phyloP scores from a whole-genome alignment of 2,329 filamentous ascomycete species.

The Verruconis gallopava region DNA sequence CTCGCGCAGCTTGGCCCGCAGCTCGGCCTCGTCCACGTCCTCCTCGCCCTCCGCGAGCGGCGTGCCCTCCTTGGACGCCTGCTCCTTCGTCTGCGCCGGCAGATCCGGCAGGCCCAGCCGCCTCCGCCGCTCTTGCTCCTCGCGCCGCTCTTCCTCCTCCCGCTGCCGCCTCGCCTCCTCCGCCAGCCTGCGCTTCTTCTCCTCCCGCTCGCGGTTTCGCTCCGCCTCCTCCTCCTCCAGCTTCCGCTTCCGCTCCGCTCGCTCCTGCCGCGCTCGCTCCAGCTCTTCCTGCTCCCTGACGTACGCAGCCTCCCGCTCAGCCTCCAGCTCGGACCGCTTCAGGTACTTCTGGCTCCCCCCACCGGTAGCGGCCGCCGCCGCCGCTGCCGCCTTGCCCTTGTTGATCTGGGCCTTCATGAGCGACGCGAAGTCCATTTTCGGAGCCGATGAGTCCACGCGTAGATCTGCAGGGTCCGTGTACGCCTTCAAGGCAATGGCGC shows the following conservation, averaged over 20 bases:
- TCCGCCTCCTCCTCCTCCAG: conserved; percentile 72
- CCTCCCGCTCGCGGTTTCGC: conserved; percentile 56
- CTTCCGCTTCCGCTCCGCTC: conserved; percentile 68
- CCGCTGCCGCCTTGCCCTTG: conserved; percentile 51
- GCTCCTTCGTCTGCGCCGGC: conserved; percentile 35
- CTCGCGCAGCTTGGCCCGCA: conserved; percentile 53
- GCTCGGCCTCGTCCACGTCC: conserved; percentile 58
- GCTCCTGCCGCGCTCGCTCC: conserved; percentile 57
- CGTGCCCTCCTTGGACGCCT: conserved; percentile 27
- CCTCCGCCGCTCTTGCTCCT: conserved; percentile 60
- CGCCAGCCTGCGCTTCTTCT: conserved; percentile 68
- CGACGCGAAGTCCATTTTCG: conserved; percentile 97
- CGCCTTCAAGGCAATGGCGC: too few relatives aligned
- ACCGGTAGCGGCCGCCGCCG: conserved; percentile 14
- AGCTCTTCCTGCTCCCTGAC: conserved; percentile 64
- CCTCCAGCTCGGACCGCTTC: conserved; percentile 76
- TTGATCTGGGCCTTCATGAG: conserved; percentile 89
- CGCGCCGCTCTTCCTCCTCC: conserved; percentile 60
- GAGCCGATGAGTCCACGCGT: too few relatives aligned
- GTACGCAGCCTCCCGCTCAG: conserved; percentile 67
- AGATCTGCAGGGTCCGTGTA: too few relatives aligned
- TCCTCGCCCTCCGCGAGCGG: conserved; percentile 33
- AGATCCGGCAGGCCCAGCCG: conserved; percentile 70
- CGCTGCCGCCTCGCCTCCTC: conserved; percentile 60
- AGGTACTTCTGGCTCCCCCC: conserved; percentile 55